Evolutionary conservation across 2,329 filamentous ascomycete genomes (phyloP), one percentile per base, ranked within the genome.

Genomic region (Myriosclerotinia duriaeana): DNA sequence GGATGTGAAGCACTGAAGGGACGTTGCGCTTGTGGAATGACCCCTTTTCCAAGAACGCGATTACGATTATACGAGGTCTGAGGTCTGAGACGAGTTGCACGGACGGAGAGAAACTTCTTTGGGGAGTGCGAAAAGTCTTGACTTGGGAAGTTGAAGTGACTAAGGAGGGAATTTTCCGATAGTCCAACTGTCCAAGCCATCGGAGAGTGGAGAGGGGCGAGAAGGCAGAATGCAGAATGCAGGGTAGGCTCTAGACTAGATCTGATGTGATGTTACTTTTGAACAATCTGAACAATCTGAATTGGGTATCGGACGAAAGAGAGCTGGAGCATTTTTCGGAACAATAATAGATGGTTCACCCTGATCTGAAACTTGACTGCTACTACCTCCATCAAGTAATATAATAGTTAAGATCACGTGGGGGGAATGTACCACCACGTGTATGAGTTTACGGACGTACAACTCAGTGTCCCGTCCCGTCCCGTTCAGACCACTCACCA

Each of bases 151-250:
- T 30, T 14, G 22, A 22, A 17, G 42, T 48, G 20, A 36, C 14
- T 17, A 36, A 20, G 30, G 20, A 46, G 30, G 9, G 42, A n/a
- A n/a, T 30, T 36, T 59, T 22, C 26, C 30, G 11, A 60, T 5
- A 9, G 26, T 42, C 48, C 26, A 26, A 26, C 26, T 26, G 26
- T 26, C 42, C 56, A 30, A 60, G 56, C 56, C 55, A 48, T 60
- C 15, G 20, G 20, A 22, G 54, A 15, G 54, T 56, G 36, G 36
- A 42, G 54, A 56, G 36, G 54, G 12, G 36, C 8, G 38, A 12
- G 36, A 22, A 55, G 53, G 44, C 17, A 20, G n/a, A 46, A 17
- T 20, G 20, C 15, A 46, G 42, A 46, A 3, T 40, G 9, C 40
- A 50, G n/a, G 46, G 42, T 44, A 44, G 42, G n/a, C n/a, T n/a